Base-by-base conservation (phyloP, 108 stramenopile species). In the Pseudonitzschia multistriata region DNA sequence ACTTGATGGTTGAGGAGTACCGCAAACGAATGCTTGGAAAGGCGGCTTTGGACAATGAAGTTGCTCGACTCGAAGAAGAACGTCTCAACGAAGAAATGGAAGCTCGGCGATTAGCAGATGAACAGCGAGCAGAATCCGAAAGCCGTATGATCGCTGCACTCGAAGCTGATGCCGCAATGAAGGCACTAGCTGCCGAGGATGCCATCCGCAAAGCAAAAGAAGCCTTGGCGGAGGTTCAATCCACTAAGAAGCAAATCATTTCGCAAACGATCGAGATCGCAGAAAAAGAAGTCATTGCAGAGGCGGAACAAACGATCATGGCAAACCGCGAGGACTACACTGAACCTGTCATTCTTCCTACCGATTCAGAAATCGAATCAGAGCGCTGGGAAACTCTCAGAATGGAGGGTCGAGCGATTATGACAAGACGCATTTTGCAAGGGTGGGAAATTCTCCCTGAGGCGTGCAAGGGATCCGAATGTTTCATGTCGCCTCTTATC, bases 321-420 rank as follows among this genome's bases (percentile, higher is more conserved):
- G 29, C 55, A 11, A 67, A 75, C 37, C 36, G 29, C 22, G 77
- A 74, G 45, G 82, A 72, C 31, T 72, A 75, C 70, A 61, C 66
- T 19, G 72, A 71, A 10, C 72, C 50, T 21, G 54, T 69, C 11
- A 52, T 79, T 49, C 48, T 70, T 29, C 72, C 61, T 13, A 67
- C 62, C 30, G 63, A 56, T 15, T 70, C 68, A 6, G 57, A 74
- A 15, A 49, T 62, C 28, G 31, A 70, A 10, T 17, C 31, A 4
- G 82, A 79, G 35, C 66, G 71, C 22, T 83, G 83, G 83, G 83
- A 83, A 70, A 71, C 67, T 14, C 72, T 83, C 11, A 74, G 83
- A 19, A 21, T 56, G 8, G 83, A 79, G 66, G 72, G 83, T 19
- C 67, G 72, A 1, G 36, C 78, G 4, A 78, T 75, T 14, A 76